phyloP scores from a whole-genome alignment of 495 filamentous ascomycete genomes.

The Talaromyces liani region DNA sequence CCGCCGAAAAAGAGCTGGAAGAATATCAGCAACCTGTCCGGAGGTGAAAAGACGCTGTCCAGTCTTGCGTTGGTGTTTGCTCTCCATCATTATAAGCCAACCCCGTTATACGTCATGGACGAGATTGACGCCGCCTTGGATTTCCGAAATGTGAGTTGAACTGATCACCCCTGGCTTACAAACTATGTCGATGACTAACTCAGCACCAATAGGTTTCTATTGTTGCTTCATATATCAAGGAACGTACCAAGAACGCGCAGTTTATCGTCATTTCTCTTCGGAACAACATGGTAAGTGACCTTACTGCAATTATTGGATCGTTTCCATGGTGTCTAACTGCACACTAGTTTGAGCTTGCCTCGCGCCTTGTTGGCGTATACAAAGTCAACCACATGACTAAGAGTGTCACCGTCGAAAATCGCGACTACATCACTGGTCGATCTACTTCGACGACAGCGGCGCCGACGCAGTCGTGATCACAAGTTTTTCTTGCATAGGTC shows the following conservation, averaged over 20 bases:
- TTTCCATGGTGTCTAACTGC: not conserved
- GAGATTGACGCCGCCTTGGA: conserved; percentile 98
- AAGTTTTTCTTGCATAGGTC: not conserved
- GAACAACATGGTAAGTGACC: conserved; percentile 76
- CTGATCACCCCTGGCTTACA: not conserved
- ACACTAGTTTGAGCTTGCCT: conserved; percentile 79
- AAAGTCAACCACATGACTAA: conserved; percentile 99
- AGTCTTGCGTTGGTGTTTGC: conserved; percentile 94
- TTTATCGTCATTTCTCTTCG: conserved; percentile 97
- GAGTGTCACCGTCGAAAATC: conserved; percentile 92
- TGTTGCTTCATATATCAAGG: conserved; percentile 97
- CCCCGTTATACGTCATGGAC: conserved; percentile 98
- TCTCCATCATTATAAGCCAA: conserved; percentile 95
- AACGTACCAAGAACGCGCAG: conserved; percentile 96
- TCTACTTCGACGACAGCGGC: conserved; percentile 8
- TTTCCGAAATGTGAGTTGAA: conserved; percentile 80
- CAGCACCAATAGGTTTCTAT: conserved; percentile 69
- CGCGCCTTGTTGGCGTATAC: conserved; percentile 90
- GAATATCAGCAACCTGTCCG: conserved; percentile 90
- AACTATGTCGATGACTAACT: conserved; percentile 11
- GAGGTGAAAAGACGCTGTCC: conserved; percentile 95
- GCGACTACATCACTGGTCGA: conserved; percentile 61
- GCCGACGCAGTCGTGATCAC: not conserved
- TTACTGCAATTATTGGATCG: not conserved
- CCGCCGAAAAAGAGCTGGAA: conserved; percentile 99